Evolutionary conservation across 345 rosid species (phyloP), one percentile per base, ranked within the genome.

Genomic region (Lenwebbia sp.): DNA sequence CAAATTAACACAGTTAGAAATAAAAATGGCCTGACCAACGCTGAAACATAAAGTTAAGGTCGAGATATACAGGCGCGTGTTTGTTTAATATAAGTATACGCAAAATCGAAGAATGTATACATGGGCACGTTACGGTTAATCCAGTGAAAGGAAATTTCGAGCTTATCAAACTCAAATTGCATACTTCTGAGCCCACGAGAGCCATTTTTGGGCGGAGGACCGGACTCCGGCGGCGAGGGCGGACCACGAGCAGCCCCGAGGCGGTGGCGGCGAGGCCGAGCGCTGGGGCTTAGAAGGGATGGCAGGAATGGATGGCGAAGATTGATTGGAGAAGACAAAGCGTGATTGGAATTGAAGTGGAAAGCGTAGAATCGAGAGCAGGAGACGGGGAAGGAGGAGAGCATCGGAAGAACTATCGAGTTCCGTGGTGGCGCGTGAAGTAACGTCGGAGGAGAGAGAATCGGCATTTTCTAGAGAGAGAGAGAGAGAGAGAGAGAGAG

Each of bases 281-380:
- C 6, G 23, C 47, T 19, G 70, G 86, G 88, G 76, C 26, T 15
- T 12, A 54, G 44, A 53, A 75, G 85, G 82, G 85, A 85, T 51
- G 87, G 83, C 50, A 75, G 82, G n/a, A 26, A 84, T 7, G 87
- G 89, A 85, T 90, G 89, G 91, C 14, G 85, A 56, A 55, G 85
- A 83, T 54, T 23, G 60, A 75, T n/a, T 44, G 86, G 87, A 51
- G 87, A 65, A 78, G 84, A 54, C 26, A 76, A 11, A 28, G 52
- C 6, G 22, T 21, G 47, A 11, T 28, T 44, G 47, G 70, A 15
- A 22, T 28, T 3, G 54, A 47, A 56, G 54, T 37, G 65, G 47
- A 52, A 85, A 13, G 33, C 57, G 41, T 22, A 25, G 55, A n/a
- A 60, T 49, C 37, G 81, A 84, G 82, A 28, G 54, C 9, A 21